Percentiles rank a stretch among this genome's conserved stretches.
Conservation (phyloP, 495 filamentous ascomycete species). For the Lepraria neglecta region DNA sequence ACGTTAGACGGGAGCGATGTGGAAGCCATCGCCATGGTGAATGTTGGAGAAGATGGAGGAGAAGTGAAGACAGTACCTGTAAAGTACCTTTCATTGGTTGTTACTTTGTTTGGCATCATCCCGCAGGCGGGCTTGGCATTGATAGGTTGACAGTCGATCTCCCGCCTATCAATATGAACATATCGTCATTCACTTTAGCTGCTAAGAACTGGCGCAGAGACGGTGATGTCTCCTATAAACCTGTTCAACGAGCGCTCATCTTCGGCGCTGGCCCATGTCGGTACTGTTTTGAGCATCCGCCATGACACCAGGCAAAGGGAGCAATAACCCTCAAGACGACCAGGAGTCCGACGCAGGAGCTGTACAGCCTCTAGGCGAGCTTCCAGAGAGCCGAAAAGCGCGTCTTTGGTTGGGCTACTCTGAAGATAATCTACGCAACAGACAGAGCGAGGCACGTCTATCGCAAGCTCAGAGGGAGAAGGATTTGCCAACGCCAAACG, state of each 20-base stretch:
- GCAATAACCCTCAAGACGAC: background rate
- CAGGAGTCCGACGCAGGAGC: background rate
- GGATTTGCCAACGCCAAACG: background rate
- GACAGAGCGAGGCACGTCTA: background rate
- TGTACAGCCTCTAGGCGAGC: background rate
- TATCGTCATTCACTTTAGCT: no score
- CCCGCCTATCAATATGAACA: background rate
- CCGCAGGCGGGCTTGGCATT: background rate
- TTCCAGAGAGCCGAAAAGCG: slow-evolving; percentile 16
- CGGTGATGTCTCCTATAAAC: background rate
- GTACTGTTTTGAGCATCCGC: background rate
- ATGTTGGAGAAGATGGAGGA: background rate
- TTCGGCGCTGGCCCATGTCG: background rate
- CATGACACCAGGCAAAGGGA: background rate
- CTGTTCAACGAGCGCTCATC: background rate
- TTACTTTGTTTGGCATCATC: no score
- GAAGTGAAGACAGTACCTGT: background rate
- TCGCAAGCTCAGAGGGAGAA: background rate
- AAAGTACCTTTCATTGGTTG: no score
- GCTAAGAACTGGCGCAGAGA: no score
- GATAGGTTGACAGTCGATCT: background rate
- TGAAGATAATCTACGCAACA: slow-evolving; percentile 11
- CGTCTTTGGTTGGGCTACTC: slow-evolving; percentile 21
- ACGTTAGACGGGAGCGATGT: slow-evolving; percentile 56
- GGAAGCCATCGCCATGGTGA: slow-evolving; percentile 22